Evolutionary conservation across 2,329 filamentous ascomycete species (phyloP), one percentile per base, ranked within the genome.

Genomic region (Aspergillus fischeri): DNA sequence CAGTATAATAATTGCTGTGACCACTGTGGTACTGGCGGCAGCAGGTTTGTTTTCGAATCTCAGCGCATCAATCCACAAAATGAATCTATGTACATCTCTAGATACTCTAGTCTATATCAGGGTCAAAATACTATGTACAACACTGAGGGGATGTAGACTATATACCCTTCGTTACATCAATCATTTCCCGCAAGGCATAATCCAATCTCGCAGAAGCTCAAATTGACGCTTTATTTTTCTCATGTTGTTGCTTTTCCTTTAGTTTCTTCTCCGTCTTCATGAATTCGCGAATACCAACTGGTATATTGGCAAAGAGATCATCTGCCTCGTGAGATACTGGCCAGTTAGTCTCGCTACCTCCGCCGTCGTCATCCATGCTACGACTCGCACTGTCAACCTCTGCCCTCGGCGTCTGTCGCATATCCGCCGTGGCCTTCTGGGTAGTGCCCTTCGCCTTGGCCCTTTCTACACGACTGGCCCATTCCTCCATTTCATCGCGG

Each of bases 211-310:
- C 20, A 45, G 42, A 21, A 10, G 8, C 41, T 24, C 21, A 24
- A 4, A 9, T 21, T 66, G 59, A 72, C 25, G 55, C 24, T n/a
- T 52, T 49, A 21, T 54, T 63, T n/a, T 81, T 84, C 54, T 79
- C 84, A 52, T 79, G 76, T 66, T 77, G 73, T 70, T 92, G 90
- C 73, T 85, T 88, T 73, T 90, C 81, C 74, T 91, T 93, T 59
- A 99, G 75, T 73, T 81, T 88, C 82, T 97, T 97, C 79, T 99
- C 94, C 59, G 88, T 92, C 79, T 89, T 91, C 93, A 99, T 97
- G 69, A 99, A 99, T 73, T 96, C 93, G 60, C 91, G 81, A 63
- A 99, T 97, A 0, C 93, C 94, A 9, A 97, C 90, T 0, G 94
- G 93, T 53, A 99, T 86, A 63, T 85, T 85, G 51, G 85, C 83